phyloP scores from a whole-genome alignment of 208 protist genomes.

The Trypanosoma rangeli region DNA sequence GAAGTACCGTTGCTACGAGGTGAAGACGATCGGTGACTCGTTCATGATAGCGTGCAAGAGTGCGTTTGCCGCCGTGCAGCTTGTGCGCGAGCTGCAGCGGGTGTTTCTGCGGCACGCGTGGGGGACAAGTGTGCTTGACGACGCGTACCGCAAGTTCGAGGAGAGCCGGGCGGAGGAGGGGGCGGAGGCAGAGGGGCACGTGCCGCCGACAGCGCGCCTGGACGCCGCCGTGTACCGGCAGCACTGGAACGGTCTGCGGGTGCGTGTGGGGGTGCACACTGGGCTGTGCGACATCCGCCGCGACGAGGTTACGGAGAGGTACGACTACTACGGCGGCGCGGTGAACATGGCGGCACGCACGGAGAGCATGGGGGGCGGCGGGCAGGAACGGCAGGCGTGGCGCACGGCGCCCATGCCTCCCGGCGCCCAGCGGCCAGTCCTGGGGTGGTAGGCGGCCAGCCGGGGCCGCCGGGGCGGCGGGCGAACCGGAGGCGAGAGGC shows the following conservation, averaged over 20 bases:
- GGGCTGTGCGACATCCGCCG: slow-evolving; percentile 59
- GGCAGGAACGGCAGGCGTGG: no score
- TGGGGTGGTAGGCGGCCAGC: no score
- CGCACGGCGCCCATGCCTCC: no score
- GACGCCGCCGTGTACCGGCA: slow-evolving; percentile 33
- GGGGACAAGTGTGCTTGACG: slow-evolving; percentile 43
- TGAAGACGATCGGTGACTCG: slow-evolving; percentile 86
- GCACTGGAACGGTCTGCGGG: slow-evolving; percentile 50
- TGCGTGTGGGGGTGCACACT: slow-evolving; percentile 63
- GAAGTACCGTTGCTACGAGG: slow-evolving; percentile 76
- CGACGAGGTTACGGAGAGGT: slow-evolving; percentile 63
- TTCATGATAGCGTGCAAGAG: slow-evolving; percentile 82
- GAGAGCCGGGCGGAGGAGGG: slow-evolving; percentile 22
- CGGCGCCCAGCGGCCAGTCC: no score
- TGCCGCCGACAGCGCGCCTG: slow-evolving; percentile 35
- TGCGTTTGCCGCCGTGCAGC: slow-evolving; percentile 37
- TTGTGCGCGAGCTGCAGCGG: slow-evolving; percentile 52
- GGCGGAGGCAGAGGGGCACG: slow-evolving; percentile 13
- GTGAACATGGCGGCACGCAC: slow-evolving; percentile 85
- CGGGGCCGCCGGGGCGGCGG: no score
- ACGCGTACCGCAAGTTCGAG: slow-evolving; percentile 53
- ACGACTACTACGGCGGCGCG: slow-evolving; percentile 86
- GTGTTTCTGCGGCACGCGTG: slow-evolving; percentile 56
- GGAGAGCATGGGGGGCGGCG: slow-evolving; percentile 66
- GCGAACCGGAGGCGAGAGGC: no score